phyloP scores from a whole-genome alignment of 768 basidiomycete genomes.

The Phaffia tasmanica region DNA sequence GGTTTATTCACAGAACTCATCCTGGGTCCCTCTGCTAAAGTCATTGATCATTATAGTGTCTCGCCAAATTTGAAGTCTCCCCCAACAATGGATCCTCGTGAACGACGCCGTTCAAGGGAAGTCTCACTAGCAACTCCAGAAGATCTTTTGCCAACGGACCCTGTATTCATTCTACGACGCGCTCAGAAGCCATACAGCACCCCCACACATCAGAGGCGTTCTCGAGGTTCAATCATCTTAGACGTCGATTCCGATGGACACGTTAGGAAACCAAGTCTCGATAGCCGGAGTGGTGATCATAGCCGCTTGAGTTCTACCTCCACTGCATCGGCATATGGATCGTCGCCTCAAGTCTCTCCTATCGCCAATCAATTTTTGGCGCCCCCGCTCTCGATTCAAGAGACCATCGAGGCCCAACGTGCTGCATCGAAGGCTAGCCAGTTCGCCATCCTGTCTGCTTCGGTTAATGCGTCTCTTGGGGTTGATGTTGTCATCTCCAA shows the following conservation, averaged over 20 bases:
- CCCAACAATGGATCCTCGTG: constrained; percentile 46
- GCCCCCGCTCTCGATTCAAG: constrained; percentile 51
- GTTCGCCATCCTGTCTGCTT: constrained; percentile 70
- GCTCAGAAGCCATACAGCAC: constrained; percentile 38
- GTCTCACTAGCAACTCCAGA: constrained; percentile 58
- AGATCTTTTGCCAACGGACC: constrained; percentile 72
- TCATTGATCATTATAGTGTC: constrained; percentile 68
- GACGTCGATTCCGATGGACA: neutral
- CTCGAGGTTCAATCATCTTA: constrained; percentile 7
- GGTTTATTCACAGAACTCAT: constrained; percentile 51
- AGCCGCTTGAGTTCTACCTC: constrained; percentile 1
- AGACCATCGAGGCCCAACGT: constrained; percentile 87
- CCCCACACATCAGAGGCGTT: neutral
- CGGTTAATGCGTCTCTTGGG: constrained; percentile 71
- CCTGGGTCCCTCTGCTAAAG: constrained; percentile 64
- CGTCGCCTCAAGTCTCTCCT: neutral
- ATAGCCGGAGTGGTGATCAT: neutral
- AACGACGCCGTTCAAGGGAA: constrained; percentile 79
- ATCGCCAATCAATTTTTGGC: constrained; percentile 1
- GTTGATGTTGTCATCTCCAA: constrained; percentile 80
- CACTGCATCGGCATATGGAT: neutral
- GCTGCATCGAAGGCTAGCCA: constrained; percentile 75
- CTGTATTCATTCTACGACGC: constrained; percentile 77
- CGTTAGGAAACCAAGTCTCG: neutral
- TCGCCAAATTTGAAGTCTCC: constrained; percentile 60